phyloP scores from a whole-genome alignment of 164 flowering plant genomes.

The Dillenia turbinata region DNA sequence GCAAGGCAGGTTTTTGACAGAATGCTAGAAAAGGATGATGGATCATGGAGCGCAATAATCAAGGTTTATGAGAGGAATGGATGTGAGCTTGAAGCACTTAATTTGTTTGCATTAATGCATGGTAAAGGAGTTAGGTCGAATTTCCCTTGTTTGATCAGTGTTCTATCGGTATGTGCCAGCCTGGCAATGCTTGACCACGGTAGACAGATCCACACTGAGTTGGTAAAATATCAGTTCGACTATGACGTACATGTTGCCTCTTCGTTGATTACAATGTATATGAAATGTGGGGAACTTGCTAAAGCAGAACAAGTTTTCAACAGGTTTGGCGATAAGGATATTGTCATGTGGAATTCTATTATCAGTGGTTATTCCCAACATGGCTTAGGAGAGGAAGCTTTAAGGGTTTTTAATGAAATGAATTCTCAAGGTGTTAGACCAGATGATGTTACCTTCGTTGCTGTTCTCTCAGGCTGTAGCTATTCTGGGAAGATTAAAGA shows the following conservation, averaged over 20 bases:
- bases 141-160: constrained; percentile 51
- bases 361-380: constrained; percentile 80
- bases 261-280: constrained; percentile 63
- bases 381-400: constrained; percentile 65
- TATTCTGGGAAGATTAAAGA: constrained; percentile 63
- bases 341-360: constrained; percentile 86
- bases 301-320: constrained; percentile 57
- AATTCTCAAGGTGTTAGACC: constrained; percentile 34
- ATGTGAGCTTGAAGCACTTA: constrained; percentile 53
- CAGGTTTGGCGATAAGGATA: constrained; percentile 46
- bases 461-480: constrained; percentile 80
- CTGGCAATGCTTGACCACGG: constrained; percentile 70
- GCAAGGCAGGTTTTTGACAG: constrained; percentile 51
- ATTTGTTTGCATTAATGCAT: constrained; percentile 53
- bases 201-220: constrained; percentile 56
- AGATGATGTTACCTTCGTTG: constrained; percentile 68
- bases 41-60: constrained; percentile 68
- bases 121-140: constrained; percentile 34
- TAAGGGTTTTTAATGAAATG: constrained; percentile 57
- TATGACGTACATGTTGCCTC: constrained; percentile 57
- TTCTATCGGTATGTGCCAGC: constrained; percentile 65
- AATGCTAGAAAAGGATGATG: constrained; percentile 49
- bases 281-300: constrained; percentile 65
- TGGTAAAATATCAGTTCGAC: constrained; percentile 45
- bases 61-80: constrained; percentile 60